A percentile compares a stretch with the other conserved stretches of the same genome.
Evolutionary conservation across 345 rosid species (phyloP).

Genomic region (Eucalyptus erythrocorys): DNA sequence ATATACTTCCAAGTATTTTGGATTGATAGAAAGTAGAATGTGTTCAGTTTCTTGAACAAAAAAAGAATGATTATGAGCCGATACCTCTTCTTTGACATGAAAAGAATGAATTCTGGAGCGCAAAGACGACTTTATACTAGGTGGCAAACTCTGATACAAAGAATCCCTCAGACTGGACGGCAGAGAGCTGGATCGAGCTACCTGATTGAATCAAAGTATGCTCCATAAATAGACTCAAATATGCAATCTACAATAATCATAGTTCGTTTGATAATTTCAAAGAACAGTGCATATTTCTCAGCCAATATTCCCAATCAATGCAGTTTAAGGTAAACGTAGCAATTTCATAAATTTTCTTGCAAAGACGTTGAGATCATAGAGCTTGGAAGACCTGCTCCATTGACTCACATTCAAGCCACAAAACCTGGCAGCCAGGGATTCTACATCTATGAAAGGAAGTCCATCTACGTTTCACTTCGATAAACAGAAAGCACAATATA

Average conservation of each 20-base stretch:
- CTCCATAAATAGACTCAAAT: not conserved
- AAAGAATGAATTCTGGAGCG: slow-evolving; percentile 57
- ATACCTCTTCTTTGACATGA: slow-evolving; percentile 51
- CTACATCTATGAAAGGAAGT: not conserved
- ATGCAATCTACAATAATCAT: not conserved
- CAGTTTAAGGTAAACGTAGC: not conserved
- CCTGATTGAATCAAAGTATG: slow-evolving; percentile 28
- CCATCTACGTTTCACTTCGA: not conserved
- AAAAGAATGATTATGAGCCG: not conserved
- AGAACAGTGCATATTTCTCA: not conserved
- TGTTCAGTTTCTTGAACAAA: not conserved
- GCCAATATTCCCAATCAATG: not conserved
- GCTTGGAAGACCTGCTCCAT: not conserved
- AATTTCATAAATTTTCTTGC: not conserved
- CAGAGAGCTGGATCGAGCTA: slow-evolving; percentile 69
- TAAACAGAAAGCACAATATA: not conserved
- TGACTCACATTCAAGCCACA: not conserved
- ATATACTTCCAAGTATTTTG: not conserved
- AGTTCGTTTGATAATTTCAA: not conserved
- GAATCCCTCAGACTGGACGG: slow-evolving; percentile 82
- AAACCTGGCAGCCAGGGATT: not conserved
- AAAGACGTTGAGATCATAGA: not conserved
- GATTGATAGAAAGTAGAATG: not conserved
- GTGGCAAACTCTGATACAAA: slow-evolving; percentile 79
- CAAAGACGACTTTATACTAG: slow-evolving; percentile 53